Evolutionary conservation across 2,329 filamentous ascomycete species (phyloP), one percentile per base, ranked within the genome.

Genomic region (Ambrosiella cleistominuta): DNA sequence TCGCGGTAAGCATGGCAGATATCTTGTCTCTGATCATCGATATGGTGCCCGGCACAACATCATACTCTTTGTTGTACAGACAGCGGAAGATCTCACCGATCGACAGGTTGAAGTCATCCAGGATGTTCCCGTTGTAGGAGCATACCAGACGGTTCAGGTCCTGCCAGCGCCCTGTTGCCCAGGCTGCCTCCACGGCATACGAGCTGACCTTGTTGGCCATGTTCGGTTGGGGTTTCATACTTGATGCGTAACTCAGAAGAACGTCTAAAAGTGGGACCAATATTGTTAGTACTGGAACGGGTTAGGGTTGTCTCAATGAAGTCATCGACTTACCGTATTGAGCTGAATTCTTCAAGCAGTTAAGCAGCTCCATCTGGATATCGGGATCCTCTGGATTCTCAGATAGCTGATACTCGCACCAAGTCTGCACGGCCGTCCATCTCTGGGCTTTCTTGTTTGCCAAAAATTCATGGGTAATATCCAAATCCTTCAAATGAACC

Each of bases 381-480:
- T 94, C 85, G 15, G 79, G 68, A 66, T 95, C 84, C 57, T 83
- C 75, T 0, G 91, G 90, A 51, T 85, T 78, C 64, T 93, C 83
- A 2, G 86, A 83, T 39, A 97, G 75, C 62, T 90, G 84, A 63
- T 95, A 82, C 67, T 98, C 90, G 68, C 96, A 97, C 93, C 94
- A 98, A 62, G 88, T 95, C 70, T 97, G 93, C 27, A 90, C 93
- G 56, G 91, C 88, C 13, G 87, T 84, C 90, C 93, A 98, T 62
- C 90, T 78, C 3, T 93, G 93, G 17, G 90, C 87, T 68, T 95
- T 97, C 59, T 86, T 82, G 70, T 98, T 89, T 64, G 94, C 88
- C 58, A 96, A 75, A 38, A 96, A 85, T 67, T 97, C 90, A 67
- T 96, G 91, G 61, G 95, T 86, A 54, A 96, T 84, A 63, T 94